Evolutionary conservation across 2,329 filamentous ascomycete genomes (phyloP), one percentile per base, ranked within the genome.

Genomic region (Ophiostoma piceae): DNA sequence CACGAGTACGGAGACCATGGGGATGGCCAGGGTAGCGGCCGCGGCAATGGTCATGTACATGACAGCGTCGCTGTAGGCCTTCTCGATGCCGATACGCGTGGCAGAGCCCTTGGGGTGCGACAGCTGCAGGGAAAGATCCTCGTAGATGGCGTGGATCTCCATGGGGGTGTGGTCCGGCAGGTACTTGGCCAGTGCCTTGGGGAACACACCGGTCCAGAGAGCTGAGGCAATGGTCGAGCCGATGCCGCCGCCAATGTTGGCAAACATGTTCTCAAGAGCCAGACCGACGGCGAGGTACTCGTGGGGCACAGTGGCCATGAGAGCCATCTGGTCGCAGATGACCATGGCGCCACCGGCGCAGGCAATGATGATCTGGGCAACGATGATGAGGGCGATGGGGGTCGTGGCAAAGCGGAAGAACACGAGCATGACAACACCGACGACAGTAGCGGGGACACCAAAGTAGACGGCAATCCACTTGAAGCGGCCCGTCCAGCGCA

Each of bases 151-250:
- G 4, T 75, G 75, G 1, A 80, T 78, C 60, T 84, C 74, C 35
- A 72, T 74, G 71, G 77, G 76, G 1, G 76, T 75, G 7, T 77
- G 76, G 7, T 79, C 72, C 16, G 86, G 86, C 0, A 88, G 79
- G 71, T 85, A 83, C 60, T 77, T 72, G 41, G 76, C 76, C 8
- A 89, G 80, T 47, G 82, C 83, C 35, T 76, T 76, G 6, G 84
- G 84, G 73, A 90, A 84, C 16, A 84, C 79, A 72, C 83, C 81
- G 0, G 84, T 85, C 87, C 87, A 90, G 73, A 90, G 84, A 6
- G 86, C 86, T 0, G 83, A 83, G 1, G 87, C 84, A 67, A 90
- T 81, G n/a, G 86, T 83, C 0, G 80, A 79, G 9, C 86, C 86
- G 35, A 88, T 82, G 3, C 84, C 85, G 51, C 84, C 85, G 68